A percentile compares a stretch with the other conserved stretches of the same genome.
These are phyloP conservation scores for Naganishia sp. DNA, from an alignment of 1,284 basidiomycete species.

Conservation along the genomic window DNA sequence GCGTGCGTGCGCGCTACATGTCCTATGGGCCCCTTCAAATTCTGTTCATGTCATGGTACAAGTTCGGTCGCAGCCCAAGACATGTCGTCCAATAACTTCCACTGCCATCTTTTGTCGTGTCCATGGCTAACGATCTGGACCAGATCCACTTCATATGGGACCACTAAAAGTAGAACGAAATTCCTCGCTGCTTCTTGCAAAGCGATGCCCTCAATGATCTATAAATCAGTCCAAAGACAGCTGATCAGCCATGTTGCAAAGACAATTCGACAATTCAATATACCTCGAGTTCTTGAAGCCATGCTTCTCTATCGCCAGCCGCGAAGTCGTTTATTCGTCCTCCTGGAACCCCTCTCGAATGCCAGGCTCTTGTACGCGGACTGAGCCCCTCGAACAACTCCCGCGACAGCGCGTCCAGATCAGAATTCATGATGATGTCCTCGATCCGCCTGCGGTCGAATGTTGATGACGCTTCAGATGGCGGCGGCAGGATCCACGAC, in stretches of 20 bases:
- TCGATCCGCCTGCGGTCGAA: not conserved
- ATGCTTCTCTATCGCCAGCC: slow-evolving; percentile 5
- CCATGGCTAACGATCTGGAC: slow-evolving; percentile 12
- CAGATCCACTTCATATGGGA: slow-evolving; percentile 18
- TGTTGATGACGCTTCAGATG: not conserved
- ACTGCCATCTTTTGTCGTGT: slow-evolving; percentile 17
- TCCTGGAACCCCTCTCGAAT: slow-evolving; percentile 12
- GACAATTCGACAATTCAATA: not conserved
- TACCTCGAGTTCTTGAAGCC: slow-evolving; percentile 14
- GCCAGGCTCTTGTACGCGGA: slow-evolving; percentile 17
- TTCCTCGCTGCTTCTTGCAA: slow-evolving; percentile 9
- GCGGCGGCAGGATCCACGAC: not conserved
- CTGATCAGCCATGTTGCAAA: too few species aligned
- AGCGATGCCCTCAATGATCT: too few species aligned
- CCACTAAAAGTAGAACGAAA: slow-evolving; percentile 10
- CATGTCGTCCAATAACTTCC: slow-evolving; percentile 18
- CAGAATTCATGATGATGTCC: not conserved
- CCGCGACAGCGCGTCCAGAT: slow-evolving; percentile 7
- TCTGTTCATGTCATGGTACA: slow-evolving; percentile 1
- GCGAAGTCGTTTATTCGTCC: slow-evolving; percentile 1
- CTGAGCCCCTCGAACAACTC: slow-evolving; percentile 9
- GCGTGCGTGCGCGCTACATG: not conserved
- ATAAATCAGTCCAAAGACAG: too few species aligned
- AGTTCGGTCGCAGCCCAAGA: slow-evolving; percentile 18
- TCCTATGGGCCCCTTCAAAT: not conserved